Evolutionary conservation across 2,329 filamentous ascomycete genomes (phyloP).

Genomic region (Exophiala calicioides): DNA sequence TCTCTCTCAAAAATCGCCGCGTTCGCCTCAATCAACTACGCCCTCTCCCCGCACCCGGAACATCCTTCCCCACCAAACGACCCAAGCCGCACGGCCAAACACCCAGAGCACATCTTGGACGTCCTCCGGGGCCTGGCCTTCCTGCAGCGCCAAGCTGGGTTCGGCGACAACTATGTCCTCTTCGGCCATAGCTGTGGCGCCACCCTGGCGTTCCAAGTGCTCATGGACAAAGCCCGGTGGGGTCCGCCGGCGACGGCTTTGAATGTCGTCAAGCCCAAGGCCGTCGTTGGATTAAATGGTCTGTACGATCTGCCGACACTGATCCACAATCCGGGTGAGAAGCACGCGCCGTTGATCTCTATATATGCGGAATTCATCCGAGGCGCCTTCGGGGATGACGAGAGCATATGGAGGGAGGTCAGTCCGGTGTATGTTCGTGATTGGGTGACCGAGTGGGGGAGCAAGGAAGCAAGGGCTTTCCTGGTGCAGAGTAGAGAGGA

Average conservation of each 20-base stretch:
- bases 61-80: slow-evolving; percentile 33
- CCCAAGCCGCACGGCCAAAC: slow-evolving; percentile 48
- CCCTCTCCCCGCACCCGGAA: slow-evolving; percentile 55
- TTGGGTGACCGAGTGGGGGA: slow-evolving; percentile 32
- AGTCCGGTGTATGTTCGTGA: slow-evolving; percentile 55
- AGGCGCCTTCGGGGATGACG: slow-evolving; percentile 61
- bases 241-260: slow-evolving; percentile 23
- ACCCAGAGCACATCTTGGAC: slow-evolving; percentile 65
- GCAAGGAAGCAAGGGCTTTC: slow-evolving; percentile 41
- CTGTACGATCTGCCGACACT: slow-evolving; percentile 66
- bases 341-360: slow-evolving; percentile 2
- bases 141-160: slow-evolving; percentile 51
- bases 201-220: slow-evolving; percentile 63
- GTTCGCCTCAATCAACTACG: slow-evolving; percentile 63
- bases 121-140: slow-evolving; percentile 54
- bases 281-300: slow-evolving; percentile 64
- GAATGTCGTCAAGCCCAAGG: slow-evolving; percentile 47
- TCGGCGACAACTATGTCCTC: slow-evolving; percentile 54
- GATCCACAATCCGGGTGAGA: slow-evolving; percentile 41
- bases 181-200: slow-evolving; percentile 66
- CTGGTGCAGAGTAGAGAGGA: slow-evolving; percentile 51
- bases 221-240: slow-evolving; percentile 47
- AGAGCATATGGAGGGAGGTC: slow-evolving; percentile 53
- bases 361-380: slow-evolving; percentile 60
- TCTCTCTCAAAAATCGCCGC: slow-evolving; percentile 5